A percentile compares a stretch with the other conserved stretches of the same genome.
Conservation (phyloP, 1,284 basidiomycete species). For the Leccinum glutinopallens region DNA sequence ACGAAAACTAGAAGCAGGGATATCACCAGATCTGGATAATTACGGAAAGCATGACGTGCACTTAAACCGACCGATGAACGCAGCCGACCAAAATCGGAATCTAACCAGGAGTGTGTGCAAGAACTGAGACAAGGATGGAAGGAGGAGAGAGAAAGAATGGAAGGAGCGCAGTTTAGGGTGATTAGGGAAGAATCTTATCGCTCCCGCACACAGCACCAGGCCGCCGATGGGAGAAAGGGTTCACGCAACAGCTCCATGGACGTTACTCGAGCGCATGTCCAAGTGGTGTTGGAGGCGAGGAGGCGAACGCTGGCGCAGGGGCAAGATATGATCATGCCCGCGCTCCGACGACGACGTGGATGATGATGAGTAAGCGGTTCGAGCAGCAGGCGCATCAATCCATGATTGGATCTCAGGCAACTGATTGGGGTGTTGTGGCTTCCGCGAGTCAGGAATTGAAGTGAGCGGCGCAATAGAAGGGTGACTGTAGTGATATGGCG, state of each 20-base stretch:
- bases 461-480: slow-evolving; percentile 50
- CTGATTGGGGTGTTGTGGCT: slow-evolving; percentile 36
- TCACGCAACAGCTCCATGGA: slow-evolving; percentile 38
- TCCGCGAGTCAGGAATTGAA: slow-evolving; percentile 38
- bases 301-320: slow-evolving; percentile 36
- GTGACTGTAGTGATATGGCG: slow-evolving; percentile 50
- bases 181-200: neutral
- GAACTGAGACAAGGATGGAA: slow-evolving; percentile 19
- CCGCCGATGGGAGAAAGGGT: slow-evolving; percentile 11
- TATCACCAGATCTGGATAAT: slow-evolving; percentile 19
- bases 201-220: slow-evolving; percentile 24
- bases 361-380: slow-evolving; percentile 33
- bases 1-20: slow-evolving; percentile 23
- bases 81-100: slow-evolving; percentile 14
- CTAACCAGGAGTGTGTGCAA: slow-evolving; percentile 26
- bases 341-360: slow-evolving; percentile 28
- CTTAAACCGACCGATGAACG: slow-evolving; percentile 7
- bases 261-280: slow-evolving; percentile 33
- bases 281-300: slow-evolving; percentile 37
- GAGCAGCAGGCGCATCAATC: slow-evolving; percentile 36
- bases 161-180: slow-evolving; percentile 13
- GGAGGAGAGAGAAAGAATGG: slow-evolving; percentile 6
- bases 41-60: slow-evolving; percentile 20
- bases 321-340: slow-evolving; percentile 32
- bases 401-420: slow-evolving; percentile 39